Percentiles rank a stretch among this genome's conserved stretches.
Evolutionary conservation across 305 asterid genomes (phyloP).

Genomic region (Petunia hybrid): DNA sequence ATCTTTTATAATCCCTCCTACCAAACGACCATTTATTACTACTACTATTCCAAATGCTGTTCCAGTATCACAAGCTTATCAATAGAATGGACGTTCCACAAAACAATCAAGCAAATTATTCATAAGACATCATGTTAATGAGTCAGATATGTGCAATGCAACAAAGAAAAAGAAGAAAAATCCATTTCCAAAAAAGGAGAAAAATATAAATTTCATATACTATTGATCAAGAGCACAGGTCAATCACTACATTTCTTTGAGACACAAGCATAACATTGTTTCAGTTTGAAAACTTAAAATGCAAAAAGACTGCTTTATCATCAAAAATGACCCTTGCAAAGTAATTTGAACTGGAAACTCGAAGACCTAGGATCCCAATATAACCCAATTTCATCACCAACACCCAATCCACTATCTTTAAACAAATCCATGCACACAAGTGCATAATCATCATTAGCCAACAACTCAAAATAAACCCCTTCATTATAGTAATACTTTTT

Average conservation of each 20-base stretch:
- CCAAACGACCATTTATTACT: background rate
- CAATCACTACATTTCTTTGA: no score
- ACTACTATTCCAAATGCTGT: background rate
- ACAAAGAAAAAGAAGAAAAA: no score
- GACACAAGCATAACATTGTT: no score
- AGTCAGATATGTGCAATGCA: no score
- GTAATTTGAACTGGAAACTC: slow-evolving; percentile 41
- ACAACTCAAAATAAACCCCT: slow-evolving; percentile 39
- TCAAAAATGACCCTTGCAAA: slow-evolving; percentile 16
- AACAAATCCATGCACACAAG: slow-evolving; percentile 49
- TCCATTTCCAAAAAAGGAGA: no score
- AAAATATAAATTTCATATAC: no score
- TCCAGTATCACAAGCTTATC: background rate
- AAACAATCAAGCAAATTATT: background rate
- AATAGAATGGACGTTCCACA: background rate
- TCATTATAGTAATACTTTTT: slow-evolving; percentile 41
- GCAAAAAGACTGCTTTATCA: background rate
- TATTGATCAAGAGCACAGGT: no score
- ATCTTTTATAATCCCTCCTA: no score
- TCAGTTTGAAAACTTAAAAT: no score
- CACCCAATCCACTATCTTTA: slow-evolving; percentile 41
- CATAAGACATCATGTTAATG: no score
- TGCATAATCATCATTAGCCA: slow-evolving; percentile 40
- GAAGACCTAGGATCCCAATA: slow-evolving; percentile 47
- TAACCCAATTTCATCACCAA: slow-evolving; percentile 53